Base-by-base conservation (phyloP, 2,329 filamentous ascomycete species). In the Scytalidium lignicola region DNA sequence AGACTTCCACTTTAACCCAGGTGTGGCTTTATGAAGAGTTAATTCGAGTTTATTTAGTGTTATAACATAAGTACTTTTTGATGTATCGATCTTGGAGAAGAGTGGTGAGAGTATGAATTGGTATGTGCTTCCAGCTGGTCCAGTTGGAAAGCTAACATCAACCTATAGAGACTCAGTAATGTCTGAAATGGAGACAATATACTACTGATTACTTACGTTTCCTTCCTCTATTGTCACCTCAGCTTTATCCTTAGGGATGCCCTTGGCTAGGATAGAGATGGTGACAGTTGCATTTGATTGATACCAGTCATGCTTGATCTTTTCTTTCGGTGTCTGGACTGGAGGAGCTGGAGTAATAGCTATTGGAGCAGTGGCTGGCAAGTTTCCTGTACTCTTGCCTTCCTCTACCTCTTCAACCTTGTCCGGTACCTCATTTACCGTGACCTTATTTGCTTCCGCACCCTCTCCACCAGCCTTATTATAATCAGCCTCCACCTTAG, bases 11-110 rank as follows among this genome's bases (percentile, higher is more conserved):
- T 62, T 65, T 17, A 50, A 44, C 6, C 84, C 85, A 0, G 78
- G 67, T 1, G 66, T 74, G 39, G 75, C 71, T 67, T 96, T 96
- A 52, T 75, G 76, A 15, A 96, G 75, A 10, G 72, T 77, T 32
- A 96, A 71, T 65, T 95, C 90, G 47, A 95, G 76, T 65, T 96
- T 96, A 61, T 83, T 89, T 1, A 85, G 75, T 40, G 86, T 85
- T 47, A 95, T 78, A 1, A 74, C 78, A 57, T 73, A 80, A 41
- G 74, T 84, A 18, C 82, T 89, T 26, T 74, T 67, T 1, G 74
- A 60, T 0, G 80, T 67, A 46, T 88, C 78, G 58, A 95, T 82
- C 9, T 76, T 65, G 13, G 77, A 80, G 65, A 77, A 90, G 3
- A 92, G 78, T 5, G 86, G 82, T 17, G 83, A 75, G 41, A 90